These are phyloP conservation scores for Helotiales sp. DNA, from an alignment of 2,329 filamentous ascomycete species.

Conservation along the genomic window DNA sequence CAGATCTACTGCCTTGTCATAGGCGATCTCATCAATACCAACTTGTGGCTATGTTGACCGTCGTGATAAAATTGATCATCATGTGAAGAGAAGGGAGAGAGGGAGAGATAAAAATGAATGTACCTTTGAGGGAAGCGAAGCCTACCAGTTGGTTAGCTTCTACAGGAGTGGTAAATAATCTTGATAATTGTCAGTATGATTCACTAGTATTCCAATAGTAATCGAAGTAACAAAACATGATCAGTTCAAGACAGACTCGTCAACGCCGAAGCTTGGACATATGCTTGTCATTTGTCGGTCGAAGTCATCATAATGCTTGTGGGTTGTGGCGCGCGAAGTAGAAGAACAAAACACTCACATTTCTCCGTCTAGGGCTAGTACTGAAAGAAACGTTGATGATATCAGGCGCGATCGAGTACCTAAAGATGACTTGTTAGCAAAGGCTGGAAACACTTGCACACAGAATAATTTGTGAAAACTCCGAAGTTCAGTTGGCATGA, in stretches of 20 bases:
- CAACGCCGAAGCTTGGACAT: constrained; percentile 79
- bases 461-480: constrained; percentile 25
- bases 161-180: not conserved
- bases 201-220: not conserved
- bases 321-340: constrained; percentile 26
- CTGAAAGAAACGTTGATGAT: not conserved
- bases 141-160: too few species aligned
- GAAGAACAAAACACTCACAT: constrained; percentile 1
- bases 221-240: constrained; percentile 32
- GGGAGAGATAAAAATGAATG: not conserved
- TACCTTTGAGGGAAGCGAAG: not conserved
- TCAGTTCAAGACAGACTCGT: constrained; percentile 55
- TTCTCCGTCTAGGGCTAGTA: not conserved
- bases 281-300: constrained; percentile 92
- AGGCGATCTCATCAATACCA: constrained; percentile 78
- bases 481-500: constrained; percentile 62
- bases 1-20: constrained; percentile 64
- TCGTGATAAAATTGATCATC: constrained; percentile 81
- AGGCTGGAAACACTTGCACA: constrained; percentile 7
- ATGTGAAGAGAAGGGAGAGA: constrained; percentile 43
- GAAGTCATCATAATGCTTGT: constrained; percentile 70
- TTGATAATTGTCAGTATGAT: constrained; percentile 20
- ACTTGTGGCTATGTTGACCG: constrained; percentile 77
- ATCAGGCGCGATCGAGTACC: not conserved
- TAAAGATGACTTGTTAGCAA: constrained; percentile 16